These are phyloP conservation scores for Saccharomyces hybrid DNA, from an alignment of 1,139 yeast species.

Conservation along the genomic window DNA sequence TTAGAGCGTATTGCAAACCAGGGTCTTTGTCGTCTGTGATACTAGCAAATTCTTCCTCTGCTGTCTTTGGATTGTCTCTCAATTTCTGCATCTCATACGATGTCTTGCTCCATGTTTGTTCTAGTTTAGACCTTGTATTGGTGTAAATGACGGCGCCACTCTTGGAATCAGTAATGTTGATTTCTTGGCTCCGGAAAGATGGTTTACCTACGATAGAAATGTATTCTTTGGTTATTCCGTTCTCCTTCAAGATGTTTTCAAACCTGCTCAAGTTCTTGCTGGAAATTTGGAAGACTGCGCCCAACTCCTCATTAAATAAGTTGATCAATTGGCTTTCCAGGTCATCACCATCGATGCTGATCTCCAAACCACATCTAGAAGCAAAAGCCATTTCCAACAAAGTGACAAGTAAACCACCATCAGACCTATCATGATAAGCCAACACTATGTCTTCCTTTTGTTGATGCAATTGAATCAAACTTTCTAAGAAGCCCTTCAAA, in stretches of 20 bases:
- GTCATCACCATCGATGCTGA: conserved; percentile 33
- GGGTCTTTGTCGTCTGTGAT: conserved; percentile 81
- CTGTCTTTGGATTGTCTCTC: conserved; percentile 90
- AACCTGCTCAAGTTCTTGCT: conserved; percentile 49
- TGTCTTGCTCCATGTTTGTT: conserved; percentile 81
- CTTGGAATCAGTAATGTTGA: conserved; percentile 39
- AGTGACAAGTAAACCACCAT: conserved; percentile 90
- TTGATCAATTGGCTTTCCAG: conserved; percentile 39
- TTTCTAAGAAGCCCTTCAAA: conserved; percentile 61
- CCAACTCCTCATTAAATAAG: conserved; percentile 88
- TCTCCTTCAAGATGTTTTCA: conserved; percentile 43
- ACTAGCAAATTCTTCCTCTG: conserved; percentile 74
- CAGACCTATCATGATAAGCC: conserved; percentile 95
- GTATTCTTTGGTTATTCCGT: conserved; percentile 52
- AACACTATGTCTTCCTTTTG: conserved; percentile 49
- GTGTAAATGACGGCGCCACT: conserved; percentile 40
- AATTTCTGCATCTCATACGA: conserved; percentile 84
- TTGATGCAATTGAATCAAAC: conserved; percentile 62
- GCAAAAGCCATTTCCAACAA: conserved; percentile 96
- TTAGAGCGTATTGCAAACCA: conserved; percentile 75
- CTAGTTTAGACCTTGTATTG: conserved; percentile 62
- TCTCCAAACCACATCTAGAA: conserved; percentile 72
- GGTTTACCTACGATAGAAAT: conserved; percentile 66
- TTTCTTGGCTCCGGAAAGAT: conserved; percentile 43
- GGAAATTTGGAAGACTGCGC: conserved; percentile 88